Base-by-base conservation (phyloP, 192 early-diverging fungal genomes). In the Physocladia obscura region DNA sequence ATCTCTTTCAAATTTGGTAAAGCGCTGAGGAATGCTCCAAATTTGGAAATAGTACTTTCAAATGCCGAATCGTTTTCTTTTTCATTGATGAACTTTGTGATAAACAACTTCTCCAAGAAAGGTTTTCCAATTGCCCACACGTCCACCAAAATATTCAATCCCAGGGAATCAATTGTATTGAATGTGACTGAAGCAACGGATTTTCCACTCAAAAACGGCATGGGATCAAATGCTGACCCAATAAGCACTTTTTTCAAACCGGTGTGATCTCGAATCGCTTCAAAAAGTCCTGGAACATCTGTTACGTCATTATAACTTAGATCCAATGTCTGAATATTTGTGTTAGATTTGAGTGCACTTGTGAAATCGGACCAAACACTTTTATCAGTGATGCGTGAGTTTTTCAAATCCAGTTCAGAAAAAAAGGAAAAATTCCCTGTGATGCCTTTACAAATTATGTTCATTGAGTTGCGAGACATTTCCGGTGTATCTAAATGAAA, bases 271-370 rank as follows among this genome's bases (percentile, higher is more conserved):
- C 36, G 35, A 8, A 68, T 54, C 1, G 35, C 39, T 6, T 56
- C 21, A 39, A 51, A 35, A 13, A 56, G 65, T 6, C 17, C 54
- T 21, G 50, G 65, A 3, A 68, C 4, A 15, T 34, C 65, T 26
- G 54, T 37, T 8, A 68, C 24, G 36, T 68, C 65, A 32, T 68
- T 68, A 21, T 54, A 49, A n/a, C 17, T 35, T 8, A 68, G 52
- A 37, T 68, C 38, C 27, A 68, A 15, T 4, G 6, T 29, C 4
- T 19, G 8, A 4, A 68, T 8, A 0, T 19, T 4, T 4, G n/a
- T 57, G 47, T 68, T 68, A 5, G 29, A 21, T 52, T 52, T 39
- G 1, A 68, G 29, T 5, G 51, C 65, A 17, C 11, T 21, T 3
- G 54, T 27, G 13, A 68, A 49, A 56, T 44, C 36, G 50, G 6